Base-by-base conservation (phyloP, 208 protist species). In the Hexamita inflata region DNA sequence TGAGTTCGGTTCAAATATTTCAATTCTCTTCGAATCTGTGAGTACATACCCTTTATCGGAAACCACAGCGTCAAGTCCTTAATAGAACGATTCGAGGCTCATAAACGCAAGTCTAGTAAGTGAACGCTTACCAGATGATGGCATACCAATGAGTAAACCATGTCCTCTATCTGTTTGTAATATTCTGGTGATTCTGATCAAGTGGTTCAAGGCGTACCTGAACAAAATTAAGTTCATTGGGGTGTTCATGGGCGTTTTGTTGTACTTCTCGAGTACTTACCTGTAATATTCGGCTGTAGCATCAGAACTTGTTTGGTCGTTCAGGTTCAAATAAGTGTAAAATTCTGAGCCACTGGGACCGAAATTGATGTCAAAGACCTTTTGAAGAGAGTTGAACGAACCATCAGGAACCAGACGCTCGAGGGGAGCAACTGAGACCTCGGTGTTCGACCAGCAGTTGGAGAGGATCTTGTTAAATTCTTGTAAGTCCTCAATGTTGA, bases 101-200 rank as follows among this genome's bases (percentile, higher is more conserved):
- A 34, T 34, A 11, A 34, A 7, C n/a, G 89, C 86, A 13, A 98
- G 85, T 64, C 89, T 84, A 42, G 94, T 95, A 35, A 98, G 82
- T 11, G 70, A 75, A 13, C 61, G 91, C 81, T 96, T 97, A 34
- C 95, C 95, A 68, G 86, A 92, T 64, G 94, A 94, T 49, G 92
- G 93, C 9, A 97, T 91, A 58, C 95, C 95, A 53, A 98, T 88
- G 0, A 98, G 84, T n/a, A 98, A 87, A 59, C 91, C 94, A 80
- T 98, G 89, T 41, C 93, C 94, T 35, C 93, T 87, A 35, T 89
- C 86, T 74, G 94, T 85, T 4, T 89, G 89, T 58, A 98, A 80
- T 26, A 98, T 93, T 59, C 94, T 88, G 15, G 89, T 88, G 66
- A 97, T 93, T 77, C 94, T 88, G n/a, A 90, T 79, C n/a, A 98